These are phyloP conservation scores for Aspergillus fumigatus DNA, from an alignment of 2,329 filamentous ascomycete genomes.

Conservation along the genomic window DNA sequence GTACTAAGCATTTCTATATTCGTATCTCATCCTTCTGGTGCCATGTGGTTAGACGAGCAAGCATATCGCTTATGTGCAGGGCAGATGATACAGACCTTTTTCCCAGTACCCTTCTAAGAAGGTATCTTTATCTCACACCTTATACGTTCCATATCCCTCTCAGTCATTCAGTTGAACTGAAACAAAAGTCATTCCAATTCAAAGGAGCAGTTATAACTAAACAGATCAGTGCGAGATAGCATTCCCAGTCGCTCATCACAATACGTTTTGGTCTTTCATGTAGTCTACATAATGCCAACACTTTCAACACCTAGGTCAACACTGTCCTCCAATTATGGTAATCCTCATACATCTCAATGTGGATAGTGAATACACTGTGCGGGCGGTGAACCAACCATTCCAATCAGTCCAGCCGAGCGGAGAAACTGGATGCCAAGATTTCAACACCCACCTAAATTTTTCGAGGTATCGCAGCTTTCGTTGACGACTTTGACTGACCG, in stretches of 20 bases:
- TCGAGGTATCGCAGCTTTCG: constrained; percentile 25
- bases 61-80: too few relatives aligned
- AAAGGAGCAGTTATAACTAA: not conserved
- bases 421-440: constrained; percentile 35
- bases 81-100: not conserved
- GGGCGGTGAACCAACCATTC: constrained; percentile 20
- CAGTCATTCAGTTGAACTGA: not conserved
- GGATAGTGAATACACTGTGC: not conserved
- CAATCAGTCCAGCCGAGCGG: constrained; percentile 21
- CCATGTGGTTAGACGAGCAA: not conserved
- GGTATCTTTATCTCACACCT: not conserved
- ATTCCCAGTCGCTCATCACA: not conserved
- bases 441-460: constrained; percentile 36
- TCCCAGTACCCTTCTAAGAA: not conserved
- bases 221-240: not conserved
- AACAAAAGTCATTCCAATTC: not conserved
- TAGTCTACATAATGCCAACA: not conserved
- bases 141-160: not conserved
- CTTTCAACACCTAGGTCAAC: not conserved
- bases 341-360: not conserved
- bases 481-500: constrained; percentile 11
- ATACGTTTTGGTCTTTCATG: not conserved
- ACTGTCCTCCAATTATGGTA: not conserved
- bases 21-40: not conserved
- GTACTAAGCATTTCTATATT: not conserved